A percentile compares a stretch with the other conserved stretches of the same genome.
phyloP scores from a whole-genome alignment of 2,329 filamentous ascomycete genomes.

The Cytospora piceae region DNA sequence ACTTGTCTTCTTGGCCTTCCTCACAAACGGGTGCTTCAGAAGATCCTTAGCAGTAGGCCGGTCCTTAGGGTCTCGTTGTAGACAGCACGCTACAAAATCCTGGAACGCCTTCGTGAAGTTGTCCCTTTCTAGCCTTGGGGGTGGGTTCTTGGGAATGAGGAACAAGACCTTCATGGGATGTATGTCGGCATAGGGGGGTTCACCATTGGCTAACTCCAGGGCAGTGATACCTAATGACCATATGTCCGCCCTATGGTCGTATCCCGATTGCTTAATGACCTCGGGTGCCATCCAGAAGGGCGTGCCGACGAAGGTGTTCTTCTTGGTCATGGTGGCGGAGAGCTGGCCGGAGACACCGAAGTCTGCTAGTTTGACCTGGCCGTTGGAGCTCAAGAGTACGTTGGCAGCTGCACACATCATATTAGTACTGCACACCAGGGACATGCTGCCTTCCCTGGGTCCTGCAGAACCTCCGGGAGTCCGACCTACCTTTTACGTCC shows the following conservation, averaged over 20 bases:
- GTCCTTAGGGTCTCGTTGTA: conserved; percentile 87
- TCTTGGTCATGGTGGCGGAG: conserved; percentile 98
- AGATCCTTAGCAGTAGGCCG: conserved; percentile 85
- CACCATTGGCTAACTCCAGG: conserved; percentile 86
- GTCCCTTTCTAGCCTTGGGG: conserved; percentile 73
- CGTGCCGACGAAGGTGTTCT: conserved; percentile 97
- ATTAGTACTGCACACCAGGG: conserved; percentile 30
- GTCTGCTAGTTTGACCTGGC: conserved; percentile 95
- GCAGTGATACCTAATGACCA: conserved; percentile 97
- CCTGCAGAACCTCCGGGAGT: not conserved
- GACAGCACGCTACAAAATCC: conserved; percentile 80
- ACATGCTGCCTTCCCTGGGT: not conserved
- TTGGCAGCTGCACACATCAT: conserved; percentile 72
- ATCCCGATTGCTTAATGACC: conserved; percentile 97
- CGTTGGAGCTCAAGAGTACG: conserved; percentile 83
- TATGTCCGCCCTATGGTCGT: conserved; percentile 97
- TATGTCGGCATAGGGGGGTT: conserved; percentile 93
- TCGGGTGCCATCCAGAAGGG: conserved; percentile 99
- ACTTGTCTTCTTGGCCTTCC: conserved; percentile 91
- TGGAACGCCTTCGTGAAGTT: conserved; percentile 84
- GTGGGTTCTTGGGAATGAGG: conserved; percentile 91
- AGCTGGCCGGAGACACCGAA: conserved; percentile 97
- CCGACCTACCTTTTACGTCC: conserved; percentile 81
- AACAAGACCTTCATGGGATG: conserved; percentile 99
- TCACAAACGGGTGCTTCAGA: conserved; percentile 86